These are phyloP conservation scores for Rhypophila decipiens DNA, from an alignment of 495 filamentous ascomycete genomes.

Conservation along the genomic window DNA sequence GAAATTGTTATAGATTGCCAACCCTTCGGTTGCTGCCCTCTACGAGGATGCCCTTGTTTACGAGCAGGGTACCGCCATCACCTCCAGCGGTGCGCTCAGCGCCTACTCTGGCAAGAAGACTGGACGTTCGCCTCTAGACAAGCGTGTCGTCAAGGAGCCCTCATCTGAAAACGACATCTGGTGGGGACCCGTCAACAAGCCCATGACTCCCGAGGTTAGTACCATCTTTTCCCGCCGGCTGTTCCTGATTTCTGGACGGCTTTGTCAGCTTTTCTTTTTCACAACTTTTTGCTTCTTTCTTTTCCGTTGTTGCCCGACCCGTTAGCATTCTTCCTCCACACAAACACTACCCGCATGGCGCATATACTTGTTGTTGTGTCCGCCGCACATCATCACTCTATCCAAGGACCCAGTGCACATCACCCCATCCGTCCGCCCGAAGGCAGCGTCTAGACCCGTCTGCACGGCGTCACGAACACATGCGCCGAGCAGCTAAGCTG, in stretches of 20 bases:
- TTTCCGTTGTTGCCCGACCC: conserved; percentile 2
- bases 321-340: background rate
- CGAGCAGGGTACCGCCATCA: conserved; percentile 95
- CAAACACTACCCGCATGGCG: conserved; percentile 1
- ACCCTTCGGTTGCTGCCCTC: conserved; percentile 81
- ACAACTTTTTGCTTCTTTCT: too few species aligned
- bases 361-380: too few species aligned
- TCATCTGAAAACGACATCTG: conserved; percentile 86
- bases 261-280: too few species aligned
- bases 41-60: conserved; percentile 98
- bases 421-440: conserved; percentile 2
- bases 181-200: conserved; percentile 92
- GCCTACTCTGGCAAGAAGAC: conserved; percentile 98
- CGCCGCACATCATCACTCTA: background rate
- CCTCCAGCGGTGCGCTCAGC: conserved; percentile 86
- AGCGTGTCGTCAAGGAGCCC: conserved; percentile 91
- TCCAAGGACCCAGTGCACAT: conserved; percentile 1
- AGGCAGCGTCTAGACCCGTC: conserved; percentile 1
- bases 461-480: conserved; percentile 11
- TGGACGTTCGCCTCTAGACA: conserved; percentile 91
- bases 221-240: too few species aligned
- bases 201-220: conserved; percentile 91
- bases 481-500: too few species aligned
- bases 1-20: conserved; percentile 59
- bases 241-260: too few species aligned